These are phyloP conservation scores for Myriosclerotinia duriaeana DNA, from an alignment of 2,329 filamentous ascomycete species.

Conservation along the genomic window DNA sequence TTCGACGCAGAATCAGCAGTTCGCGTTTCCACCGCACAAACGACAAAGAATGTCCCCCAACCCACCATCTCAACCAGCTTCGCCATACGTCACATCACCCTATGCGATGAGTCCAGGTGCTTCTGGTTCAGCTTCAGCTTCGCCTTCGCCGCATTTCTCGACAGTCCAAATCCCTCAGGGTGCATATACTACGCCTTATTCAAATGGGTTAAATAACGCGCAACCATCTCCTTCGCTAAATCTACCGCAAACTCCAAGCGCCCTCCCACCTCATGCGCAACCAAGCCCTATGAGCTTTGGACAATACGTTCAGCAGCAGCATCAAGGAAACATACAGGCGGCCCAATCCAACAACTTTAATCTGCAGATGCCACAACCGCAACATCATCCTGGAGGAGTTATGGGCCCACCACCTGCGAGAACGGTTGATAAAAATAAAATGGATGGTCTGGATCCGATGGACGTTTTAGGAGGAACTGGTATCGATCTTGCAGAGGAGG, in stretches of 20 bases:
- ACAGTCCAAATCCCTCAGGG: conserved; percentile 37
- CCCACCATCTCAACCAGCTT: conserved; percentile 64
- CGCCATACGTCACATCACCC: conserved; percentile 57
- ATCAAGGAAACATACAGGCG: conserved; percentile 18
- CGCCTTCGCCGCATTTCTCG: conserved; percentile 38
- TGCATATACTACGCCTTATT: conserved; percentile 41
- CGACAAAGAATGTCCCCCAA: conserved; percentile 70
- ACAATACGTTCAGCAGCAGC: conserved; percentile 26
- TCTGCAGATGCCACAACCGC: conserved; percentile 41
- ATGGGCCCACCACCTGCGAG: conserved; percentile 60
- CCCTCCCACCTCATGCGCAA: conserved; percentile 35
- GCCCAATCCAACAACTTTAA: conserved; percentile 28
- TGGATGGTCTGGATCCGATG: conserved; percentile 71
- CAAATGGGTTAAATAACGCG: conserved; percentile 35
- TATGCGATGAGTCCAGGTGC: conserved; percentile 50
- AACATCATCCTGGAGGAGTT: conserved; percentile 43
- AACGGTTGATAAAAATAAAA: conserved; percentile 53
- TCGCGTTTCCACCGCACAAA: conserved; percentile 67
- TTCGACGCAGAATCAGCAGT: conserved; percentile 58
- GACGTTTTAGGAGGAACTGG: conserved; percentile 83
- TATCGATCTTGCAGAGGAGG: conserved; percentile 83
- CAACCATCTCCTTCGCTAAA: conserved; percentile 33
- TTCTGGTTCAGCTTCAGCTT: conserved; percentile 31
- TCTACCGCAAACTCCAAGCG: conserved; percentile 36
- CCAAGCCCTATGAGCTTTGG: conserved; percentile 34